Percentiles rank a stretch among this genome's conserved stretches.
Conservation (phyloP, 306 rosid genomes). For the Trichosanthes cucumerina region DNA sequence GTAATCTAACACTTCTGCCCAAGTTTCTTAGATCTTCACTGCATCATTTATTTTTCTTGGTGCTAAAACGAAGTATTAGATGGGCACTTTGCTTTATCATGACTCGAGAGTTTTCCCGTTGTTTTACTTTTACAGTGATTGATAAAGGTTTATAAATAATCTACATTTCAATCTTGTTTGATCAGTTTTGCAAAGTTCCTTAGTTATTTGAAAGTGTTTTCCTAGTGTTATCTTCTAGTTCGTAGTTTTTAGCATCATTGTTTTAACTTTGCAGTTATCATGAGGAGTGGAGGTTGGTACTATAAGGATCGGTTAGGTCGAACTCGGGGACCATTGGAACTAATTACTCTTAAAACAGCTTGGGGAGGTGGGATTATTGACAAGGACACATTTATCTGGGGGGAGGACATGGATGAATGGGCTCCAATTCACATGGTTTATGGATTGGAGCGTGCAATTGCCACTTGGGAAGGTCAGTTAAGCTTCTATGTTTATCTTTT, state of each 20-base stretch:
- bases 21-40: neutral
- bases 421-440: conserved; percentile 92
- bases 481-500: neutral
- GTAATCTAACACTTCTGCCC: no score
- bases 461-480: conserved; percentile 92
- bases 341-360: conserved; percentile 70
- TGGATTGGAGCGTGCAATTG: conserved; percentile 88
- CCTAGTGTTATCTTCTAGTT: neutral
- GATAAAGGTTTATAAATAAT: no score
- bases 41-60: neutral
- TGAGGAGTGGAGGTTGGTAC: conserved; percentile 79
- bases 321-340: conserved; percentile 70
- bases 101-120: neutral
- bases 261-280: conserved; percentile 37
- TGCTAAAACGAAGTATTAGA: neutral
- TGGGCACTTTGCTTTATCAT: neutral
- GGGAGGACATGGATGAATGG: conserved; percentile 97
- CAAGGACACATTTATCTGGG: conserved; percentile 93
- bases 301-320: conserved; percentile 91
- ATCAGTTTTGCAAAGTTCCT: neutral
- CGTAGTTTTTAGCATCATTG: neutral
- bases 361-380: conserved; percentile 94
- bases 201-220: neutral
- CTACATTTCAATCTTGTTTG: neutral
- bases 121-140: neutral